Evolutionary conservation across 1,284 basidiomycete species (phyloP), one percentile per base, ranked within the genome.

Genomic region (Fomitopsis schrenkii): DNA sequence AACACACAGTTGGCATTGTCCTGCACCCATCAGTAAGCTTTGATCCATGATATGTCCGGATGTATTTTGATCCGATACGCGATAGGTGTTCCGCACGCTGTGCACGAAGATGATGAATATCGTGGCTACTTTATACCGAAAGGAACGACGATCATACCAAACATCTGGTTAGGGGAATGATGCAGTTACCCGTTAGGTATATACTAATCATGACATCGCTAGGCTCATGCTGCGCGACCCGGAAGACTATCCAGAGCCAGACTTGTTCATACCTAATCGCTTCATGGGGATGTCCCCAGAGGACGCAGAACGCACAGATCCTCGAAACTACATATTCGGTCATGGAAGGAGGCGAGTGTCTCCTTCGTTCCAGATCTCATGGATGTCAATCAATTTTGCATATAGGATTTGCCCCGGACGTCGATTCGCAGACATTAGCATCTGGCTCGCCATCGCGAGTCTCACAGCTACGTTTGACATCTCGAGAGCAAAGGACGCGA

Each of bases 21-120:
- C n/a, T 17, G 7, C 38, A 28, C 5, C 22, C 12, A 33, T 33
- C 30, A 8, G 30, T 28, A 33, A 22, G 22, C 22, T 22, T 22
- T 22, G 22, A 22, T 22, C 22, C 22, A 22, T 22, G 22, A 9
- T 28, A 7, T 36, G 8, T 19, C 42, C 3, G 6, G 28, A 3
- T 55, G 30, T 26, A 22, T 33, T 40, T 8, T 12, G 15, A 26
- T 28, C 33, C 28, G 22, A 41, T 14, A 0, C 10, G n/a, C 5
- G 5, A 41, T 28, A 67, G 81, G 78, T 15, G 64, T 84, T 60
- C 81, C 82, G 12, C 82, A 84, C 72, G 75, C 77, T 52, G 63
- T 78, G 28, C 79, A 77, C 71, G 74, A 79, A 63, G 80, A 82
- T 58, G 81, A 84, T 67, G 70, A 75, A 19, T 84, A 84, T 66